phyloP scores from a whole-genome alignment of 495 filamentous ascomycete genomes.

The Daldinia bambusicola region DNA sequence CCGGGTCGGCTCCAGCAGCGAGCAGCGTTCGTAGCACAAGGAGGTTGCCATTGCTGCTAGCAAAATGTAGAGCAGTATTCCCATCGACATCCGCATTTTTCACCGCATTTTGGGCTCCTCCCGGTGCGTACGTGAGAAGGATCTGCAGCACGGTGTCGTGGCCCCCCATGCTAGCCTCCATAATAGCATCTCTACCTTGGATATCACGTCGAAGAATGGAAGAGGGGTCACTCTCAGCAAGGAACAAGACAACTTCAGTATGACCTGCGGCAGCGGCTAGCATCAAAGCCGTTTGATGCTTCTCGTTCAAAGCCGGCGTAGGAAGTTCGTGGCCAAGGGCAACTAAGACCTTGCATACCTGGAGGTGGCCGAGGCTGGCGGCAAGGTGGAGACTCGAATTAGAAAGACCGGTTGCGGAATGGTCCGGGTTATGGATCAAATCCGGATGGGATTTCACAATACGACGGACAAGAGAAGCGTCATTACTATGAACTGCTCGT shows the following conservation, averaged over 20 bases:
- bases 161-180: constrained; percentile 64
- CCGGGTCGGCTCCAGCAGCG: constrained; percentile 71
- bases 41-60: constrained; percentile 72
- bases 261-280: constrained; percentile 67
- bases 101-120: constrained; percentile 58
- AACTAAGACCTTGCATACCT: constrained; percentile 67
- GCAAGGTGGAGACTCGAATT: constrained; percentile 85
- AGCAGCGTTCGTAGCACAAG: constrained; percentile 78
- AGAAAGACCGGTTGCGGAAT: constrained; percentile 59
- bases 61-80: constrained; percentile 81
- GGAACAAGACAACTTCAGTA: constrained; percentile 68
- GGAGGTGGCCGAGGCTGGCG: constrained; percentile 70
- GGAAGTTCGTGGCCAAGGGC: constrained; percentile 65
- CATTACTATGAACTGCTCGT: constrained; percentile 76
- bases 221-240: constrained; percentile 56
- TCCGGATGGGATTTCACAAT: constrained; percentile 75
- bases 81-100: constrained; percentile 68
- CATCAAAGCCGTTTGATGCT: constrained; percentile 77
- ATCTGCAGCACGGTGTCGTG: constrained; percentile 69
- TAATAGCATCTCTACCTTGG: constrained; percentile 67
- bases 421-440: constrained; percentile 78
- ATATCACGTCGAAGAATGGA: constrained; percentile 64
- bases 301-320: constrained; percentile 72
- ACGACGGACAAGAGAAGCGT: constrained; percentile 75
- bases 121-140: constrained; percentile 64